These are phyloP conservation scores for Exutisphaerella laricina DNA, from an alignment of 2,329 filamentous ascomycete species.

Conservation along the genomic window DNA sequence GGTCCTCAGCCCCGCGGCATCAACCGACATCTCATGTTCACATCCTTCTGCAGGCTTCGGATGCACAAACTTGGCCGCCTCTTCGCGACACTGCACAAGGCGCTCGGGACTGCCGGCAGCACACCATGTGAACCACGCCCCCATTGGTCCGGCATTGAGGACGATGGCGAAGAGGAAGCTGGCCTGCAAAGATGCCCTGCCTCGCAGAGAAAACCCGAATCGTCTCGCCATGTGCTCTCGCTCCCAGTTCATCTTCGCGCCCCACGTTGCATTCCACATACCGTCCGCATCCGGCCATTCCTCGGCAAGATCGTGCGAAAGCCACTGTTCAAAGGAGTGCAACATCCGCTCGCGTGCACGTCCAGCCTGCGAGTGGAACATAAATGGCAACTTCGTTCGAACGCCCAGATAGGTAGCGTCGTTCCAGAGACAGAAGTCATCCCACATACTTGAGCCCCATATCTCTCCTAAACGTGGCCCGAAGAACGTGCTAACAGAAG, in stretches of 20 bases:
- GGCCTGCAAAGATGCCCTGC: slow-evolving; percentile 11
- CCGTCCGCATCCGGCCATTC: slow-evolving; percentile 7
- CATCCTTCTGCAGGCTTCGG: background rate
- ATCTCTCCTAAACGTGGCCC: slow-evolving; percentile 7
- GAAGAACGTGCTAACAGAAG: slow-evolving; percentile 12
- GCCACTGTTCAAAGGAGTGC: slow-evolving; percentile 11
- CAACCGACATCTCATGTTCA: background rate
- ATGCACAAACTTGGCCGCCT: background rate
- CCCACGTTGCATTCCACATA: slow-evolving; percentile 12
- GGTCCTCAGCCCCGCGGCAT: background rate
- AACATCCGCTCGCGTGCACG: slow-evolving; percentile 11
- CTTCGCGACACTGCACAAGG: slow-evolving; percentile 1
- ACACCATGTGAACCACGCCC: slow-evolving; percentile 8
- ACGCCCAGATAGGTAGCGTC: slow-evolving; percentile 12
- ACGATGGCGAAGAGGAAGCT: slow-evolving; percentile 15
- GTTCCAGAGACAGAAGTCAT: slow-evolving; percentile 10
- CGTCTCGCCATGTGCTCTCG: slow-evolving; percentile 7
- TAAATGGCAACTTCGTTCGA: slow-evolving; percentile 9
- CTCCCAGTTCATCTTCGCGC: slow-evolving; percentile 13
- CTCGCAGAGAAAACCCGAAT: slow-evolving; percentile 9
- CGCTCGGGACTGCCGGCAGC: slow-evolving; percentile 7
- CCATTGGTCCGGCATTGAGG: slow-evolving; percentile 10
- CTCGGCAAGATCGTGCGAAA: background rate
- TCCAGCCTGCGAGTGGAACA: slow-evolving; percentile 7
- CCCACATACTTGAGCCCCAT: slow-evolving; percentile 15